Base-by-base conservation (phyloP, 2,329 filamentous ascomycete genomes). In the Hortaea werneckii region DNA sequence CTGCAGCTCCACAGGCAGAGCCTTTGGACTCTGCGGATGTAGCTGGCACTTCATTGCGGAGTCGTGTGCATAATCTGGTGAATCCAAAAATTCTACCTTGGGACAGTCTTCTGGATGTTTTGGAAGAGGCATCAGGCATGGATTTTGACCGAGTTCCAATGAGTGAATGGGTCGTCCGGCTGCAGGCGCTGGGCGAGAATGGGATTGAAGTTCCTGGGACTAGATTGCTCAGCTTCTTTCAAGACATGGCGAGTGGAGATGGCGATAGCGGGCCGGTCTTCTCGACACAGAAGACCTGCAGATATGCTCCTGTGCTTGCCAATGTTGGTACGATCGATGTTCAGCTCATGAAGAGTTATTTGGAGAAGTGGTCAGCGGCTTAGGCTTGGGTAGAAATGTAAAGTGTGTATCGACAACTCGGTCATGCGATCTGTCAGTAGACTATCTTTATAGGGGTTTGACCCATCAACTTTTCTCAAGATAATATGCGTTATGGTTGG, bases 211-310 rank as follows among this genome's bases (percentile, higher is more conserved):
- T 43, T 11, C 42, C 42, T 12, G 42, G 42, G 10, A 20, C 29
- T 9, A 38, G n/a, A 30, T 29, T 37, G n/a, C 12, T 43, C n/a
- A 20, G 42, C 12, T 43, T 43, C 42, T 43, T 43, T 26, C 12
- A 37, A 26, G 42, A 37, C 26, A 43, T 37, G 42, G 42, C 42
- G 13, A n/a, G 37, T 13, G 13, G 37, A 3, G 37, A 39, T 12
- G 37, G 37, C 13, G 13, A 8, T n/a, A 8, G 8, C 11, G 37
- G 37, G 20, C 37, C 37, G 9, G 9, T 20, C 10, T 39, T 39
- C 37, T 39, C 37, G 13, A 39, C 37, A 10, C 8, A 8, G 10
- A 10, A 8, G 37, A 39, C 10, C 8, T 8, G 13, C 8, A 10
- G 20, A n/a, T 8, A n/a, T 8, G 37, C 20, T 39, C 37, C 37